A percentile compares a stretch with the other conserved stretches of the same genome.
Evolutionary conservation across 2,329 filamentous ascomycete species (phyloP).

Genomic region (Pezicula carpinea): DNA sequence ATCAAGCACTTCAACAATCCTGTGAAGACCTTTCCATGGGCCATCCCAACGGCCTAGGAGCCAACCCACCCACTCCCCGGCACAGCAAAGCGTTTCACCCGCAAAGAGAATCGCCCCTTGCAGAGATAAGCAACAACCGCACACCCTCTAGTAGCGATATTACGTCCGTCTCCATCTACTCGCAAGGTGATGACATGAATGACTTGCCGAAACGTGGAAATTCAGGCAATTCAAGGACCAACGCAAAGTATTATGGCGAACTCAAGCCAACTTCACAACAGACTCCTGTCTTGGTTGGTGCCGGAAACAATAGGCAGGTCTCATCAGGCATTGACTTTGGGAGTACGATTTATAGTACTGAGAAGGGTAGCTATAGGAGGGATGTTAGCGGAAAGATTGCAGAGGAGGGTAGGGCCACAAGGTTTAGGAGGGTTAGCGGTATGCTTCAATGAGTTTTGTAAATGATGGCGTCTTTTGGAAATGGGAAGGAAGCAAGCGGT

Average conservation of each 20-base stretch:
- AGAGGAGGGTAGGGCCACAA: constrained; percentile 55
- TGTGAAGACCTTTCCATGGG: constrained; percentile 24
- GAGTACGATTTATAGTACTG: constrained; percentile 26
- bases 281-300: constrained; percentile 42
- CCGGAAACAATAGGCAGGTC: constrained; percentile 39
- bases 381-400: constrained; percentile 70
- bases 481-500: background rate
- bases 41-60: constrained; percentile 50
- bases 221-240: constrained; percentile 30
- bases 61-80: constrained; percentile 40
- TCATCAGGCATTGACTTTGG: constrained; percentile 56
- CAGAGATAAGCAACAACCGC: constrained; percentile 38
- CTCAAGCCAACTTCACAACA: constrained; percentile 48
- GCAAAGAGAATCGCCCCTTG: constrained; percentile 32
- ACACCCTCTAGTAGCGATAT: constrained; percentile 37
- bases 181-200: constrained; percentile 2
- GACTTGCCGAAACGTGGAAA: constrained; percentile 2
- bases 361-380: constrained; percentile 35
- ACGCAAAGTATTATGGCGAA: constrained; percentile 55
- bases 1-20: constrained; percentile 29
- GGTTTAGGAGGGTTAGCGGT: constrained; percentile 35
- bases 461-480: constrained; percentile 1
- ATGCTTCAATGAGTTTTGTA: constrained; percentile 2
- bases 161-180: constrained; percentile 28
- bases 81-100: constrained; percentile 31